Percentiles rank a stretch among this genome's conserved stretches.
phyloP scores from a whole-genome alignment of 2,329 filamentous ascomycete genomes.

The Talaromyces funiculosus region DNA sequence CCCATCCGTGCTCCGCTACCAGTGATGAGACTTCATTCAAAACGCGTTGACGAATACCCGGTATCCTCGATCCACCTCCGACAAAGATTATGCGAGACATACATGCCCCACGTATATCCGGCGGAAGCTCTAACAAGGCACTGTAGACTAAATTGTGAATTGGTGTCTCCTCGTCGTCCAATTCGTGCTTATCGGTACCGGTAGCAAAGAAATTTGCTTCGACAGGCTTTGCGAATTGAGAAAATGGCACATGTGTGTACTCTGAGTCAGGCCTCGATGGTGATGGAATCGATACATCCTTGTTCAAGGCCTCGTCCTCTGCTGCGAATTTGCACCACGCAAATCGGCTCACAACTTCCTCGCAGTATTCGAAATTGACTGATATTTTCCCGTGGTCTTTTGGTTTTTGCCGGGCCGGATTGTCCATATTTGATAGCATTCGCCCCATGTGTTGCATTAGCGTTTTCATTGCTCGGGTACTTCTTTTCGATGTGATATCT shows the following conservation, averaged over 20 bases:
- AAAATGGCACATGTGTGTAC: slow-evolving; percentile 60
- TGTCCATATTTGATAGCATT: slow-evolving; percentile 25
- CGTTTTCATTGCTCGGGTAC: slow-evolving; percentile 66
- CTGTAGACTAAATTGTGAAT: slow-evolving; percentile 71
- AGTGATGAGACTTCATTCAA: slow-evolving; percentile 67
- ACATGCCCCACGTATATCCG: slow-evolving; percentile 77
- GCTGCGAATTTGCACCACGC: slow-evolving; percentile 62
- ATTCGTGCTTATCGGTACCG: slow-evolving; percentile 48
- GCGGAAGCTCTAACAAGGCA: slow-evolving; percentile 65
- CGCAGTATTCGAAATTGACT: slow-evolving; percentile 70
- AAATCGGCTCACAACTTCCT: slow-evolving; percentile 69
- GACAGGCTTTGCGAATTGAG: slow-evolving; percentile 65
- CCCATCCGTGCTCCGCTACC: slow-evolving; percentile 68
- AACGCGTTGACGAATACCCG: slow-evolving; percentile 72
- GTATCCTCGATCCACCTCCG: slow-evolving; percentile 71
- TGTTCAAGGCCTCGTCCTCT: slow-evolving; percentile 6
- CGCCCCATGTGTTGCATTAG: slow-evolving; percentile 63
- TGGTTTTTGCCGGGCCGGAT: slow-evolving; percentile 23
- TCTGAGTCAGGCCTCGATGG: slow-evolving; percentile 35
- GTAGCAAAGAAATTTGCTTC: slow-evolving; percentile 68
- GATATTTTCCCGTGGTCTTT: slow-evolving; percentile 34
- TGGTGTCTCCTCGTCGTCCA: slow-evolving; percentile 83
- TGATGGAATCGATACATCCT: slow-evolving; percentile 39
- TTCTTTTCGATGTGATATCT: slow-evolving; percentile 66
- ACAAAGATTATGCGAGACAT: slow-evolving; percentile 86